Conservation (phyloP, 2,329 filamentous ascomycete species). For the Xylariaceae sp. region DNA sequence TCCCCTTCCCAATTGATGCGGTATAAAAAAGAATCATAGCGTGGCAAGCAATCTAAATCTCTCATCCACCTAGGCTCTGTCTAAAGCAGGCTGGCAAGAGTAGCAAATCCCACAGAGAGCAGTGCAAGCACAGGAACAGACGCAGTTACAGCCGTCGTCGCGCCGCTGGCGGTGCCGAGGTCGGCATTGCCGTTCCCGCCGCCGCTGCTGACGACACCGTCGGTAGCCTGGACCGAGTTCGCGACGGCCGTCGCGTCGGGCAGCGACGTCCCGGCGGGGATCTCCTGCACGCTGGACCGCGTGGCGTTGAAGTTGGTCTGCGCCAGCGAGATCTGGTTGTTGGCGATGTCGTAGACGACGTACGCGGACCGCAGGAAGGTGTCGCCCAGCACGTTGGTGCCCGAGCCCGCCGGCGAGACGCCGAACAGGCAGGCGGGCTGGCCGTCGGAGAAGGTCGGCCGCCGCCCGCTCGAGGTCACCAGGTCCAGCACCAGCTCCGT, state of each 20-base stretch:
- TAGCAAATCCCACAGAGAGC: constrained; percentile 26
- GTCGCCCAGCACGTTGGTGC: constrained; percentile 71
- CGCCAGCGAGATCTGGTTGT: constrained; percentile 73
- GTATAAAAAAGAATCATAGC: neutral
- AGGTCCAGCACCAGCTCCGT: constrained; percentile 65
- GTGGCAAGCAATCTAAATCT: neutral
- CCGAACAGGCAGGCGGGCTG: constrained; percentile 69
- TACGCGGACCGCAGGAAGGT: constrained; percentile 78
- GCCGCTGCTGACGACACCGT: constrained; percentile 43
- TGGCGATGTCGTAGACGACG: constrained; percentile 75
- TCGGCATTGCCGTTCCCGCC: constrained; percentile 30
- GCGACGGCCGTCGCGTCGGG: constrained; percentile 60
- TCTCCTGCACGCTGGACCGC: constrained; percentile 58
- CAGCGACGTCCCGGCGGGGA: constrained; percentile 55
- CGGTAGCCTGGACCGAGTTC: constrained; percentile 56
- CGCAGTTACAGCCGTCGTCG: constrained; percentile 14
- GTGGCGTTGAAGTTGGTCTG: constrained; percentile 68
- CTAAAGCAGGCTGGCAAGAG: constrained; percentile 25
- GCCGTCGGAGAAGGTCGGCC: constrained; percentile 59
- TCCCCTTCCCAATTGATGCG: too few species aligned
- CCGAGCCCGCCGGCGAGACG: constrained; percentile 61
- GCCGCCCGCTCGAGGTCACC: constrained; percentile 51
- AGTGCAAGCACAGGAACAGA: constrained; percentile 17
- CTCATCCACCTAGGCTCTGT: constrained; percentile 3
- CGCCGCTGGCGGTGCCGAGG: constrained; percentile 17